These are phyloP conservation scores for Psilocybe sp. DNA, from an alignment of 768 basidiomycete genomes.

Conservation along the genomic window DNA sequence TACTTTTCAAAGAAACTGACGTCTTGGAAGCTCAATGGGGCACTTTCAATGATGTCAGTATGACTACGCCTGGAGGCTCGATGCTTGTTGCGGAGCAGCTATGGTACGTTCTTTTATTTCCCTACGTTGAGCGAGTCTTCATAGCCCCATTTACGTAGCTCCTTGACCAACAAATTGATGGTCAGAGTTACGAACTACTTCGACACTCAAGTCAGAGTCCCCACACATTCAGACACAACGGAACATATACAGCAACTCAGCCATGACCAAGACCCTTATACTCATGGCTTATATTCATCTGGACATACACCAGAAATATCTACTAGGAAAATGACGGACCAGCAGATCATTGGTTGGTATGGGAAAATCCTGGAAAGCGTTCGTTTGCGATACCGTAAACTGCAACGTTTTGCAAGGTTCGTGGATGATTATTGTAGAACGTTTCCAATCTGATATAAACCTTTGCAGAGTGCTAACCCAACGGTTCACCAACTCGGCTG, in stretches of 20 bases:
- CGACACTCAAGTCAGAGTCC: slow-evolving; percentile 87
- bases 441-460: slow-evolving; percentile 7
- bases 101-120: slow-evolving; percentile 54
- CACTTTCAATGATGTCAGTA: slow-evolving; percentile 89
- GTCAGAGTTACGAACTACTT: slow-evolving; percentile 92
- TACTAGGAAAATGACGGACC: slow-evolving; percentile 65
- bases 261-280: slow-evolving; percentile 8
- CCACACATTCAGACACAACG: slow-evolving; percentile 40
- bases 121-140: neutral
- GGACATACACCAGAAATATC: slow-evolving; percentile 30
- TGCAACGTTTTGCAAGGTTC: slow-evolving; percentile 90
- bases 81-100: slow-evolving; percentile 92
- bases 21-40: slow-evolving; percentile 97
- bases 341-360: slow-evolving; percentile 87
- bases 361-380: slow-evolving; percentile 92
- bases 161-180: slow-evolving; percentile 89
- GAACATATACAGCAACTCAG: slow-evolving; percentile 9
- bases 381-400: slow-evolving; percentile 85
- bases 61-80: slow-evolving; percentile 85
- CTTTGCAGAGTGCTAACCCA: slow-evolving; percentile 63
- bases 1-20: slow-evolving; percentile 97
- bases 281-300: slow-evolving; percentile 19
- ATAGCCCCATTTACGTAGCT: slow-evolving; percentile 49
- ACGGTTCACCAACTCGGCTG: slow-evolving; percentile 90
- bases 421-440: slow-evolving; percentile 10